These are phyloP conservation scores for Podila epigama DNA, from an alignment of 192 early-diverging fungal species.

Conservation along the genomic window DNA sequence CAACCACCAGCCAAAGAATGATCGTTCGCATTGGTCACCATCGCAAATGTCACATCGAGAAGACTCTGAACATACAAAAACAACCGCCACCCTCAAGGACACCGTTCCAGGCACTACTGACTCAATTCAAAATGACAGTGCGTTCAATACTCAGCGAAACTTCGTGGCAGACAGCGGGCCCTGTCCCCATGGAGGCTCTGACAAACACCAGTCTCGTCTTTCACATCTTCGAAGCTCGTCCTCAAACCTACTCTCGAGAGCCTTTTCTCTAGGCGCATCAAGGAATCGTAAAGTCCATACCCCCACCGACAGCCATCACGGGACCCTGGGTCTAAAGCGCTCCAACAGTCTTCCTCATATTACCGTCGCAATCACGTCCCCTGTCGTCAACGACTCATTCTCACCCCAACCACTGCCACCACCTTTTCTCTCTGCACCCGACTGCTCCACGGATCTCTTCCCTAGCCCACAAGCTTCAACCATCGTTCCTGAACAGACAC, in stretches of 20 bases:
- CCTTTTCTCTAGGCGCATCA: slow-evolving; percentile 2
- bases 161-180: no score
- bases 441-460: slow-evolving; percentile 29
- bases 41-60: not conserved
- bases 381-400: not conserved
- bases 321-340: not conserved
- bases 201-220: not conserved
- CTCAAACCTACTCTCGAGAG: slow-evolving; percentile 8
- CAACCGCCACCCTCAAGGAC: not conserved
- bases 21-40: slow-evolving; percentile 1
- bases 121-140: no score
- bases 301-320: not conserved
- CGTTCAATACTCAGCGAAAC: no score
- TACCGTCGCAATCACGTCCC: not conserved
- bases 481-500: not conserved
- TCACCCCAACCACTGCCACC: not conserved
- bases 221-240: slow-evolving; percentile 6
- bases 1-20: slow-evolving; percentile 1
- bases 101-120: no score
- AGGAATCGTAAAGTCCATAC: not conserved
- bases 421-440: slow-evolving; percentile 8
- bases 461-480: slow-evolving; percentile 10
- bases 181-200: no score
- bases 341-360: slow-evolving; percentile 7
- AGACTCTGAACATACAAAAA: not conserved